Evolutionary conservation across 1,284 basidiomycete genomes (phyloP).

Genomic region (Sphagnurus paluster): DNA sequence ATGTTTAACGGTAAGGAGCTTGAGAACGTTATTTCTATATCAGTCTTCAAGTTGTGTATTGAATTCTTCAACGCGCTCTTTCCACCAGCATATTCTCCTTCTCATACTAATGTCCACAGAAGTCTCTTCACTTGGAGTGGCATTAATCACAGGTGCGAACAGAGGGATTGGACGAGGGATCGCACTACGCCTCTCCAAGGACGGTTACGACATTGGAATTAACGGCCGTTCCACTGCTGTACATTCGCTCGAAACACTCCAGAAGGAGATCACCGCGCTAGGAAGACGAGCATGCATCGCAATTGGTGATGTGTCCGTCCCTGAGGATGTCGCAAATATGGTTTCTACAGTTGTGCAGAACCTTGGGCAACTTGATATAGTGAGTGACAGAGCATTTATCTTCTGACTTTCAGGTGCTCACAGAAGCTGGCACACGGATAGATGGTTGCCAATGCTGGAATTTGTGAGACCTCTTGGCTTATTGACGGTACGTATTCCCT

Average conservation of each 20-base stretch:
- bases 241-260: constrained; percentile 5
- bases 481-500: constrained; percentile 16
- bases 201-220: constrained; percentile 12
- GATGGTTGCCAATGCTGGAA: constrained; percentile 29
- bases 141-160: constrained; percentile 5
- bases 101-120: too few relatives aligned
- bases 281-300: constrained; percentile 11
- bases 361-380: constrained; percentile 24
- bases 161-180: constrained; percentile 5
- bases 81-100: too few relatives aligned
- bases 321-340: constrained; percentile 13
- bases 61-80: too few relatives aligned
- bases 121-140: constrained; percentile 7
- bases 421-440: background rate
- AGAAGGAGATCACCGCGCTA: constrained; percentile 10
- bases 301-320: constrained; percentile 15
- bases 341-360: constrained; percentile 18
- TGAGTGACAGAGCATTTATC: constrained; percentile 7
- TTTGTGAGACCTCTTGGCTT: constrained; percentile 12
- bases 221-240: constrained; percentile 7
- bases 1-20: too few relatives aligned
- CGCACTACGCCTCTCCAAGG: constrained; percentile 3
- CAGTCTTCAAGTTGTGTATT: too few relatives aligned
- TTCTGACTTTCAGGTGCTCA: too few relatives aligned
- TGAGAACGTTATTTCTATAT: too few relatives aligned